Evolutionary conservation across 2,329 filamentous ascomycete genomes (phyloP), one percentile per base, ranked within the genome.

Genomic region (Alternaria ethzedia): DNA sequence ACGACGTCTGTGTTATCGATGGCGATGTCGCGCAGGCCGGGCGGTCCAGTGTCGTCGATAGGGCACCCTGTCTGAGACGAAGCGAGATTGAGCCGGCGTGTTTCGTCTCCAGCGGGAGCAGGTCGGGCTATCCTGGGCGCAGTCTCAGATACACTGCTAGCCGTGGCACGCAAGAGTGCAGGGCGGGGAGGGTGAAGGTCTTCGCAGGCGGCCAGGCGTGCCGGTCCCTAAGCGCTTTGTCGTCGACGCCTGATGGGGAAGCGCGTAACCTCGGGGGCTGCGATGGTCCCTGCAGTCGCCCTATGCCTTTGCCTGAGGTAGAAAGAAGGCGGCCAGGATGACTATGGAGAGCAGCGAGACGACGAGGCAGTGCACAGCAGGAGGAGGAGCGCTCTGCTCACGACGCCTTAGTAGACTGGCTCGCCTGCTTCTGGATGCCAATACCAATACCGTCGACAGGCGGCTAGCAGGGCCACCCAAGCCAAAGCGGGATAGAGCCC

Each of bases 81-180:
- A 79, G 77, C 77, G 77, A 78, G 75, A 79, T 74, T 75, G 74
- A 72, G 67, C 66, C 69, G 76, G 71, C 71, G 66, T 71, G 74
- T 78, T 75, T 74, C 74, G 66, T 65, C 56, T 46, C 54, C 30
- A 60, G 54, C 61, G 71, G 66, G 60, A 66, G 65, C 50, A 65
- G 45, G 57, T 58, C 60, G 64, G 61, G 44, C 54, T 57, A 57
- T 54, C 28, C 49, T 52, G 50, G 57, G 62, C 59, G 43, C 57
- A 64, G 72, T 73, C 56, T 75, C 72, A 74, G 74, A 69, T 67
- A 61, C 57, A 69, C 50, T 41, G 61, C 61, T 59, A 54, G 67
- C 28, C 20, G 60, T 44, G 61, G 60, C 28, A 50, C 54, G 30
- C 23, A 17, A 43, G 26, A 30, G 32, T 26, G 56, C 47, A 50